Evolutionary conservation across 2,329 filamentous ascomycete species (phyloP), one percentile per base, ranked within the genome.

Genomic region (Macrophomina tecta): DNA sequence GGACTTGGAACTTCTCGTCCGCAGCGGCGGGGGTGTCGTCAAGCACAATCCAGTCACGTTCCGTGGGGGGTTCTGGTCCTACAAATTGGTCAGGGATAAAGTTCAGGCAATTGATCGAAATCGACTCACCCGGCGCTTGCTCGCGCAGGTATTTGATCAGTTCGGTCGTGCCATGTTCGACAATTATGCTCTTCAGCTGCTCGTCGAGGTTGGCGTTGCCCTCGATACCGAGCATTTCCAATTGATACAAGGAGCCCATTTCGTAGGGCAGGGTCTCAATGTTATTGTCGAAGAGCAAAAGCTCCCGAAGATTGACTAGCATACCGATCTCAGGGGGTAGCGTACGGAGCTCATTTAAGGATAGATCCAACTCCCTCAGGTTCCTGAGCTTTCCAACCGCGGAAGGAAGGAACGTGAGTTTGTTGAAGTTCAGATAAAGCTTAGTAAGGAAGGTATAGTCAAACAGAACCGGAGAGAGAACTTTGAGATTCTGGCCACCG

Each of bases 291-390:
- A 97, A 97, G 2, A 97, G 84, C 34, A 94, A 83, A 5, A 99
- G 84, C 71, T 91, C 89, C 80, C 92, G 93, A 65, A 99, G 83
- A 72, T 94, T 95, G 34, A 94, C 95, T 73, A 97, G 92, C 94
- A 98, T 99, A 75, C 95, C 95, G 68, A 99, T 88, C 82, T 99
- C 94, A 28, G 91, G 87, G 1, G 95, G 95, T 4, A 99, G 83
- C 70, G 91, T 89, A 8, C 86, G 86, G 68, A 99, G 85, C 69
- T 94, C 88, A 78, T 99, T 99, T 81, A 90, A 89, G 0, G 95
- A 98, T 3, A 94, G 85, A 78, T 99, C 94, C 58, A 99, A 86
- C 73, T 94, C 87, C 42, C 88, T 91, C 58, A 99, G 82, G 70
- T 91, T 90, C 70, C 94, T 89, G 70, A 99, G 84, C 72, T 90